phyloP scores from a whole-genome alignment of 768 basidiomycete genomes.

The Termitomyces sp. region DNA sequence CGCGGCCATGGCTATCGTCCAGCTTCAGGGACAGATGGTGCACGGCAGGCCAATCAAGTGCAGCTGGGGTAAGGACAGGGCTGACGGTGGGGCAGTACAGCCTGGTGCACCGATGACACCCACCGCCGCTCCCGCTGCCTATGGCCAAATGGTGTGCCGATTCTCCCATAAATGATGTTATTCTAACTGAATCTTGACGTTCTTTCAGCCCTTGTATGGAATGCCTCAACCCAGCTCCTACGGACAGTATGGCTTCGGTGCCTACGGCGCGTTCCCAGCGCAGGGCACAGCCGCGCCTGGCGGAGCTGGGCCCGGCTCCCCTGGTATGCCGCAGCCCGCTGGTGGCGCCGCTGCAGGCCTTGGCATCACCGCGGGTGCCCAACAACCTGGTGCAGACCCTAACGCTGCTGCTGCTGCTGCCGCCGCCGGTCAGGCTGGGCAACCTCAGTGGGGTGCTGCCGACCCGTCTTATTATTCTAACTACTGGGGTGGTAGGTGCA shows the following conservation, averaged over 20 bases:
- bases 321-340: slow-evolving; percentile 57
- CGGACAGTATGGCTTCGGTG: slow-evolving; percentile 76
- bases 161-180: background rate
- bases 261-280: slow-evolving; percentile 68
- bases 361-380: slow-evolving; percentile 50
- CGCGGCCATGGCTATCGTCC: slow-evolving; percentile 96
- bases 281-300: slow-evolving; percentile 49
- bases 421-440: slow-evolving; percentile 50
- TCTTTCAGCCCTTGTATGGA: slow-evolving; percentile 77
- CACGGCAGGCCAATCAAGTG: slow-evolving; percentile 98
- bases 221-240: slow-evolving; percentile 83
- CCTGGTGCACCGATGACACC: slow-evolving; percentile 56
- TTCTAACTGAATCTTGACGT: slow-evolving; percentile 8
- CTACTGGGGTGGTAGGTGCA: slow-evolving; percentile 76
- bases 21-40: slow-evolving; percentile 94
- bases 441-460: slow-evolving; percentile 74
- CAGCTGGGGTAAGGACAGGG: slow-evolving; percentile 97
- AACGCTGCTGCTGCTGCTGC: slow-evolving; percentile 41
- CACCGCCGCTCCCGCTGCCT: slow-evolving; percentile 58
- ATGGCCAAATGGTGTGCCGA: slow-evolving; percentile 73
- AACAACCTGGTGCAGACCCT: slow-evolving; percentile 54
- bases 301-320: slow-evolving; percentile 46
- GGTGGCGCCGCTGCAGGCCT: slow-evolving; percentile 54
- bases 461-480: slow-evolving; percentile 79
- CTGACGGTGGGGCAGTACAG: slow-evolving; percentile 61